phyloP scores from a whole-genome alignment of 306 rosid genomes.

The Echinosophora koreensis region DNA sequence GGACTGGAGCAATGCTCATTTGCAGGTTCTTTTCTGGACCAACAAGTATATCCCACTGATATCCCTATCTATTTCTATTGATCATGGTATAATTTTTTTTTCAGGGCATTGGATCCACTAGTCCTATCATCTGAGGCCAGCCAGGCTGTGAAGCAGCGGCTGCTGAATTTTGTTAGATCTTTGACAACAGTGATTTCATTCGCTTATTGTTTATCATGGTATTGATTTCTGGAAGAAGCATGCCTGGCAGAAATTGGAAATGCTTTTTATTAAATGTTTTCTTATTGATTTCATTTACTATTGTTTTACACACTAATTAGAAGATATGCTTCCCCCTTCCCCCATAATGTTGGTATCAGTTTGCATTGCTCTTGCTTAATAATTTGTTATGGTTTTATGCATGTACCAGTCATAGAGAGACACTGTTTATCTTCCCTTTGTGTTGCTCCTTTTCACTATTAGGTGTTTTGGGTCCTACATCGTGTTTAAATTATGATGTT shows the following conservation, averaged over 20 bases:
- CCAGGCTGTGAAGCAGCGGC: slow-evolving; percentile 89
- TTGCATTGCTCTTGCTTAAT: slow-evolving; percentile 27
- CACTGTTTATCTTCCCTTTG: background rate
- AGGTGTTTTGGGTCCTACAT: slow-evolving; percentile 36
- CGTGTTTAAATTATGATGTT: slow-evolving; percentile 43
- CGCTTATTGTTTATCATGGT: slow-evolving; percentile 92
- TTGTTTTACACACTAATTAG: background rate
- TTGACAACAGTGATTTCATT: slow-evolving; percentile 91
- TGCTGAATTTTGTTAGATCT: slow-evolving; percentile 78
- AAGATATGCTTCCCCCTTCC: slow-evolving; percentile 15
- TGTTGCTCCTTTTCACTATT: slow-evolving; percentile 11
- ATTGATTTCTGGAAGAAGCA: slow-evolving; percentile 32
- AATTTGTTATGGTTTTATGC: slow-evolving; percentile 7
- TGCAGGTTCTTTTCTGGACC: slow-evolving; percentile 76
- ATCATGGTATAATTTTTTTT: slow-evolving; percentile 47
- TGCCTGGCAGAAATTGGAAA: slow-evolving; percentile 25
- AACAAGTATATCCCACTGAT: slow-evolving; percentile 24
- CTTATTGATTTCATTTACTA: slow-evolving; percentile 17
- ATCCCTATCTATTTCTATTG: slow-evolving; percentile 40
- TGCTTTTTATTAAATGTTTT: slow-evolving; percentile 8
- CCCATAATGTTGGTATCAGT: slow-evolving; percentile 21
- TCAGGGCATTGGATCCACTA: slow-evolving; percentile 90
- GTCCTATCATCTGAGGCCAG: slow-evolving; percentile 79
- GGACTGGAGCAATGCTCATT: slow-evolving; percentile 83
- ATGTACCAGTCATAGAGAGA: slow-evolving; percentile 10